phyloP scores from a whole-genome alignment of 2,329 filamentous ascomycete species.

The Nothopassalora personata region DNA sequence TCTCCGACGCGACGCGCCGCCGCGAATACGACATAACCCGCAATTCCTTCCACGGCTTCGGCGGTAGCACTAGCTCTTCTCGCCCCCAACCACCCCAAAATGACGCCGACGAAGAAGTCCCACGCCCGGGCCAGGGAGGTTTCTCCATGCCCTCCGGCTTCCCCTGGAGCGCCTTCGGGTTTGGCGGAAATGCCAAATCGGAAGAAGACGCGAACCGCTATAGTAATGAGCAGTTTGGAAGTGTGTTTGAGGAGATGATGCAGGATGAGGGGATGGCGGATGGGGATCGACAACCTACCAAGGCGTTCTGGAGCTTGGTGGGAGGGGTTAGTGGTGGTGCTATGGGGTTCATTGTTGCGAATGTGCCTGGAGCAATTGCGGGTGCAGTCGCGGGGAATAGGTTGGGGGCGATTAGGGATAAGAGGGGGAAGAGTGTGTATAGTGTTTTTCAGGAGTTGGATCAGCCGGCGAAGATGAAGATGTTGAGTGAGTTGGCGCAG shows the following conservation, averaged over 20 bases:
- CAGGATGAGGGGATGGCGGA: conserved; percentile 64
- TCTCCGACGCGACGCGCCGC: conserved; percentile 72
- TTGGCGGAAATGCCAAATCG: conserved; percentile 44
- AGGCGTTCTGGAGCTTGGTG: conserved; percentile 79
- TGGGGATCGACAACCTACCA: conserved; percentile 55
- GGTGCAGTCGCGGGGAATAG: conserved; percentile 90
- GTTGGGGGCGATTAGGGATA: conserved; percentile 82
- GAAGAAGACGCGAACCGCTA: conserved; percentile 44
- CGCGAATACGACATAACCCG: conserved; percentile 79
- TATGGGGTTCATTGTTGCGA: conserved; percentile 91
- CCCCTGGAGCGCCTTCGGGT: conserved; percentile 71
- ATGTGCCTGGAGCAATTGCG: conserved; percentile 81
- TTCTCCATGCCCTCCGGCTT: conserved; percentile 48
- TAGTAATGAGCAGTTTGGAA: conserved; percentile 78
- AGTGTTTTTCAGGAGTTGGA: conserved; percentile 85
- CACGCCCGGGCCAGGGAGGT: conserved; percentile 32
- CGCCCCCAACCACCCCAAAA: conserved; percentile 23
- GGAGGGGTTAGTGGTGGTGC: conserved; percentile 83
- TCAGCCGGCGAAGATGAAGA: conserved; percentile 69
- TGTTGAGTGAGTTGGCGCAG: conserved; percentile 77
- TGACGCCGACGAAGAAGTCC: conserved; percentile 49
- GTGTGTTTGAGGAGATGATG: conserved; percentile 53
- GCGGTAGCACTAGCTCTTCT: conserved; percentile 23
- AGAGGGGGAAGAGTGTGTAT: conserved; percentile 92
- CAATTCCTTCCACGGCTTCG: conserved; percentile 48